Evolutionary conservation across 2,329 filamentous ascomycete species (phyloP), one percentile per base, ranked within the genome.

Genomic region (Tolypocladium sp.): DNA sequence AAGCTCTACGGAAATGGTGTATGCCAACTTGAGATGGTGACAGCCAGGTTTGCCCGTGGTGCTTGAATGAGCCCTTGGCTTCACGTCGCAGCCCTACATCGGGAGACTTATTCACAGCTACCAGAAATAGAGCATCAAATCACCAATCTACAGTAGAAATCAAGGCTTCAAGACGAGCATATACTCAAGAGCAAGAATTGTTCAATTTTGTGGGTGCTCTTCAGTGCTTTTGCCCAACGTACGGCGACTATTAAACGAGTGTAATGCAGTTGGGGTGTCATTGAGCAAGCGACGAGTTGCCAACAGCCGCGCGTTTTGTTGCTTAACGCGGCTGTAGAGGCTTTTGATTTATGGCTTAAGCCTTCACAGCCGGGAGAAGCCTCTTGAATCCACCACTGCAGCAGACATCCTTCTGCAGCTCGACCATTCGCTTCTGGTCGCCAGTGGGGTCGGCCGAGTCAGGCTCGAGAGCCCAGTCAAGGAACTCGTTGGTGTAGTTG

Each of bases 401-500:
- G 55, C 86, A 85, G 63, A 91, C 82, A 59, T 84, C 77, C 72
- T 86, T 79, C 78, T 91, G 89, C 66, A 91, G 74, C 65, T 79
- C 77, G 4, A 79, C 84, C 85, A 91, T 91, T 44, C 81, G 80
- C 82, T 88, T 89, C 82, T 92, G 88, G 66, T 92, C 88, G 13
- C 85, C 87, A 1, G 74, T 79, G 0, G 88, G 89, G 70, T 91
- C 88, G 49, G 72, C 70, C 0, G 86, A 88, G 56, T 90, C 88
- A 0, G 71, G 77, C 42, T 85, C 85, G 9, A 90, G 76, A 2
- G 72, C 68, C 89, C 89, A 92, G 30, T 77, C 78, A 37, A 92
- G 75, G 70, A 84, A 90, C 63, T 82, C 75, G 64, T 91, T 91
- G 65, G 87, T 91, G 73, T 90, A 91, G 77, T 92, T 92, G 17